These are phyloP conservation scores for Hypoxylon crocopeplum DNA, from an alignment of 495 filamentous ascomycete species.

Conservation along the genomic window DNA sequence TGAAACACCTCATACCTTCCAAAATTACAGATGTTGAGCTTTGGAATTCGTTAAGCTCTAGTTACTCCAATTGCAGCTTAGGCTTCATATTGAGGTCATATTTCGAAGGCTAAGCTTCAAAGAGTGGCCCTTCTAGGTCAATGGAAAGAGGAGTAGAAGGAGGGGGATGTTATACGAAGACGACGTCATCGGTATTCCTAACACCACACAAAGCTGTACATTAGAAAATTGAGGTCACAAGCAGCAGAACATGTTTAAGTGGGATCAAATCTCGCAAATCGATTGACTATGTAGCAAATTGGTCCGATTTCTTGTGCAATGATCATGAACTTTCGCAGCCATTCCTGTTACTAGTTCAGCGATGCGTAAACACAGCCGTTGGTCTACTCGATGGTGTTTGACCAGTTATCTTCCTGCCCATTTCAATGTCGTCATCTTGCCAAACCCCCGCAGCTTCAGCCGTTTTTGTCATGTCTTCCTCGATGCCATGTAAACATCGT, in stretches of 20 bases:
- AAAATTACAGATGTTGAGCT: no score
- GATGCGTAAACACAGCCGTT: conserved; percentile 36
- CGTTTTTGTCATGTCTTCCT: conserved; percentile 2
- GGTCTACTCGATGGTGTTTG: conserved; percentile 44
- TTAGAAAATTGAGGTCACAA: neutral
- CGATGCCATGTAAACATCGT: conserved; percentile 6
- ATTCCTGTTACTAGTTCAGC: conserved; percentile 14
- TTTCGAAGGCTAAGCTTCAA: no score
- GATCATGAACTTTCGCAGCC: conserved; percentile 23
- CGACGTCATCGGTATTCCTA: conserved; percentile 12
- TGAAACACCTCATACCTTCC: neutral
- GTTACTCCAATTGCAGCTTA: no score
- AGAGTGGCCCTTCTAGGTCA: no score
- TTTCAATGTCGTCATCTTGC: conserved; percentile 31
- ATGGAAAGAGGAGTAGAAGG: no score
- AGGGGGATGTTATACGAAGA: neutral
- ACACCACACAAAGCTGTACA: neutral
- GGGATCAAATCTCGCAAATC: conserved; percentile 23
- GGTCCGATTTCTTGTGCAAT: conserved; percentile 33
- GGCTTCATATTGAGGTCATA: no score
- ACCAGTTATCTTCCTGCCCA: conserved; percentile 42
- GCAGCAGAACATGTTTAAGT: neutral
- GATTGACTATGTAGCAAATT: conserved; percentile 29
- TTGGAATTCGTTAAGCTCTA: no score
- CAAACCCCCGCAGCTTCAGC: conserved; percentile 21